Conservation (phyloP, 257 asterid species). For the Voacanga thouarsii region DNA sequence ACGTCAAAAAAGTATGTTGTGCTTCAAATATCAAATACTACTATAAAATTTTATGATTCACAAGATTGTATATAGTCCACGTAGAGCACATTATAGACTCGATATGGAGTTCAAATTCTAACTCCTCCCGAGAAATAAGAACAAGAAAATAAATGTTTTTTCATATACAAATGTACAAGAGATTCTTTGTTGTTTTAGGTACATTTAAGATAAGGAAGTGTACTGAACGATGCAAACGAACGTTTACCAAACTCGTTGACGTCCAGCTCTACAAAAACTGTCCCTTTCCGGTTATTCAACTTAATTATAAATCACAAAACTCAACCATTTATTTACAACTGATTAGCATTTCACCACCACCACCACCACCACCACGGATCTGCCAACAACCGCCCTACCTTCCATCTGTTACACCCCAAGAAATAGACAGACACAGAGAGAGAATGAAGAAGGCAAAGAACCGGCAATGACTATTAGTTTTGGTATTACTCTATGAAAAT, state of each 20-base stretch:
- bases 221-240: neutral
- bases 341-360: neutral
- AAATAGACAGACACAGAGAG: neutral
- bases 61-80: too few relatives aligned
- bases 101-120: too few relatives aligned
- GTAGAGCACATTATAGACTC: too few relatives aligned
- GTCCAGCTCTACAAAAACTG: neutral
- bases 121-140: too few relatives aligned
- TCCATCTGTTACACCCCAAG: neutral
- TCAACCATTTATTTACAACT: neutral
- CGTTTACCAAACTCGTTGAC: slow-evolving; percentile 3
- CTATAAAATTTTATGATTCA: too few relatives aligned
- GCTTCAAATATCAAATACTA: neutral
- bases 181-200: too few relatives aligned
- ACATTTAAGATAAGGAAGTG: too few relatives aligned
- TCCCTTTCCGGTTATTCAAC: neutral
- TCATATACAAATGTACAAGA: too few relatives aligned
- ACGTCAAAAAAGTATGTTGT: neutral
- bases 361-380: neutral
- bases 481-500: neutral
- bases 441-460: too few relatives aligned
- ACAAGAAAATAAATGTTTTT: too few relatives aligned
- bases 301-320: neutral
- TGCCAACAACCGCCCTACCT: neutral
- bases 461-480: neutral